A percentile compares a stretch with the other conserved stretches of the same genome.
Evolutionary conservation across 2,329 filamentous ascomycete species (phyloP).

Genomic region (Fusarium coffeatum): DNA sequence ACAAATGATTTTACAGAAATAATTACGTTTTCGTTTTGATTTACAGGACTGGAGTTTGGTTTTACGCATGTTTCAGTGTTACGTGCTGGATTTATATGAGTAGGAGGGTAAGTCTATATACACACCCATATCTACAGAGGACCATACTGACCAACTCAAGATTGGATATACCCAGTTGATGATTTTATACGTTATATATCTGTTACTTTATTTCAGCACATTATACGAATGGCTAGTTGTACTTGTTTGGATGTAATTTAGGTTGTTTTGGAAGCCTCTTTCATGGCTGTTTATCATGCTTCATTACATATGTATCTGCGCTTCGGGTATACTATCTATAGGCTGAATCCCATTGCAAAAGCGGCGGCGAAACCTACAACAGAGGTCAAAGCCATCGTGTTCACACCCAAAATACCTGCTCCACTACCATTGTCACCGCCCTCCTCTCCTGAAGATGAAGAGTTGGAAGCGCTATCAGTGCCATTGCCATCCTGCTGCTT

Average conservation of each 20-base stretch:
- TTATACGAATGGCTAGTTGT: background rate
- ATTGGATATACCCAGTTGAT: constrained; percentile 41
- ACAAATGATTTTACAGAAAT: constrained; percentile 11
- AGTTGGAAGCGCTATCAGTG: constrained; percentile 34
- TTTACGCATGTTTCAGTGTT: constrained; percentile 16
- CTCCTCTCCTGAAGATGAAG: constrained; percentile 19
- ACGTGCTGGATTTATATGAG: constrained; percentile 22
- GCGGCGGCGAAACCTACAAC: constrained; percentile 54
- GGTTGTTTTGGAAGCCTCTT: constrained; percentile 22
- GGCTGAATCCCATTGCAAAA: constrained; percentile 53
- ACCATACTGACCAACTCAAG: constrained; percentile 34
- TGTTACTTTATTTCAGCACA: background rate
- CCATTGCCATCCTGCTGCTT: constrained; percentile 45
- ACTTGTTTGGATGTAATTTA: constrained; percentile 29
- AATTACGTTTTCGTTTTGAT: constrained; percentile 26
- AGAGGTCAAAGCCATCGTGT: constrained; percentile 49
- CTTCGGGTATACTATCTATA: constrained; percentile 39
- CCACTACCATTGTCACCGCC: constrained; percentile 37
- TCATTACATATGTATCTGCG: constrained; percentile 6
- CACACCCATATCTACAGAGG: background rate
- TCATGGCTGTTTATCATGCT: constrained; percentile 17
- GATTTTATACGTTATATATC: constrained; percentile 21
- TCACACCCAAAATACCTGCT: constrained; percentile 40
- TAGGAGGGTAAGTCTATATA: constrained; percentile 35
- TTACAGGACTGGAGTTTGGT: constrained; percentile 25